A percentile compares a stretch with the other conserved stretches of the same genome.
Conservation (phyloP, 2,329 filamentous ascomycete species). For the Apiospora aurea region DNA sequence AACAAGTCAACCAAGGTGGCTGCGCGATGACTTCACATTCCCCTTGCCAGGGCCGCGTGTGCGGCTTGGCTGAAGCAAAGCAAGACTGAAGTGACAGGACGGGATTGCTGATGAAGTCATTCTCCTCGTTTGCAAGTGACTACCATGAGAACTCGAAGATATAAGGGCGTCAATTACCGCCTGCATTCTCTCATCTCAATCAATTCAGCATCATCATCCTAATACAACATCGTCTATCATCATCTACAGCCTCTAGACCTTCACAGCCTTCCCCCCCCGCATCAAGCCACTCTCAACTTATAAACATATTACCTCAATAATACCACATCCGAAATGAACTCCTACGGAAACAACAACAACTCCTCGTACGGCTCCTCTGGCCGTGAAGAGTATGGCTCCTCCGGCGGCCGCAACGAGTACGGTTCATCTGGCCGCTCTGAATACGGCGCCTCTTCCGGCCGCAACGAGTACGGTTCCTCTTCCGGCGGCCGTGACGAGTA, state of each 20-base stretch:
- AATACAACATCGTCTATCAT: background rate
- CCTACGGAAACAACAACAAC: conserved; percentile 22
- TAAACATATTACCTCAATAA: background rate
- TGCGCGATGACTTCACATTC: conserved; percentile 12
- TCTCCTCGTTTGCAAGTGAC: background rate
- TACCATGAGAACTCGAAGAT: background rate
- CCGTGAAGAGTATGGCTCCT: conserved; percentile 22
- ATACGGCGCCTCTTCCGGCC: conserved; percentile 7
- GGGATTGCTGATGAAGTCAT: conserved; percentile 3
- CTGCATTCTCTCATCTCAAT: background rate
- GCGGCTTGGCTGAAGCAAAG: conserved; percentile 9
- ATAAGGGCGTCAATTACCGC: background rate
- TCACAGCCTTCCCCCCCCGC: background rate
- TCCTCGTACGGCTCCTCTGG: conserved; percentile 21
- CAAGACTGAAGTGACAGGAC: background rate
- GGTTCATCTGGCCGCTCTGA: conserved; percentile 7
- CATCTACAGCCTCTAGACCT: background rate
- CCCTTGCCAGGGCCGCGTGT: background rate
- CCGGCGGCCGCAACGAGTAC: background rate
- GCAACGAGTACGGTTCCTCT: conserved; percentile 16
- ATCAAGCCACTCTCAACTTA: background rate
- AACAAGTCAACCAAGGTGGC: background rate
- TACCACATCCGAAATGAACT: conserved; percentile 1
- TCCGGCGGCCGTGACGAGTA: conserved; percentile 18
- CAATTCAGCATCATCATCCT: background rate